phyloP scores from a whole-genome alignment of 2,329 filamentous ascomycete species.

The Aspergillus ustus region DNA sequence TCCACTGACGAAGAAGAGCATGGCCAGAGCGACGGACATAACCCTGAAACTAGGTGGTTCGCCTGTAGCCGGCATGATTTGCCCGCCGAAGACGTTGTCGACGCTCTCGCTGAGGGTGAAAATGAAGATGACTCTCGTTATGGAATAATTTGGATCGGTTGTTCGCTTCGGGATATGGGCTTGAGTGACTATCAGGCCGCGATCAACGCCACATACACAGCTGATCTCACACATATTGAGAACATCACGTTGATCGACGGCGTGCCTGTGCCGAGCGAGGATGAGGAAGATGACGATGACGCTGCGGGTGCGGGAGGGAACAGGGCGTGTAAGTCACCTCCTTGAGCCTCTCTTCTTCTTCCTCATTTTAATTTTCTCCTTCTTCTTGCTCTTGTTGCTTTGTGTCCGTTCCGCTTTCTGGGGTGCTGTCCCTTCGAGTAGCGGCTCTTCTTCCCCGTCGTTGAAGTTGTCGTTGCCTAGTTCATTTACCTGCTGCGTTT shows the following conservation, averaged over 20 bases:
- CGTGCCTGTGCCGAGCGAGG: background rate
- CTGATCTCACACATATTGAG: background rate
- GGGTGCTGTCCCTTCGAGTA: background rate
- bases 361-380: background rate
- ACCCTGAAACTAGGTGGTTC: background rate
- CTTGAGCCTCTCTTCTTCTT: background rate
- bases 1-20: background rate
- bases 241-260: background rate
- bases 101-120: background rate
- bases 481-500: background rate
- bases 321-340: background rate
- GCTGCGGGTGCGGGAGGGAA: background rate
- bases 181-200: background rate
- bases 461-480: background rate
- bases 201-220: background rate
- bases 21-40: background rate
- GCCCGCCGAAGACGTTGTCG: background rate
- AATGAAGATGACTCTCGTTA: background rate
- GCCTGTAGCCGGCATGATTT: background rate
- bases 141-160: slow-evolving; percentile 3
- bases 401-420: background rate
- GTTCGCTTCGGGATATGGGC: background rate
- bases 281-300: background rate
- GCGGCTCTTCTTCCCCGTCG: background rate
- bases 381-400: background rate